Conservation (phyloP, 2,329 filamentous ascomycete genomes). For the Xylariomycetidae sp. region DNA sequence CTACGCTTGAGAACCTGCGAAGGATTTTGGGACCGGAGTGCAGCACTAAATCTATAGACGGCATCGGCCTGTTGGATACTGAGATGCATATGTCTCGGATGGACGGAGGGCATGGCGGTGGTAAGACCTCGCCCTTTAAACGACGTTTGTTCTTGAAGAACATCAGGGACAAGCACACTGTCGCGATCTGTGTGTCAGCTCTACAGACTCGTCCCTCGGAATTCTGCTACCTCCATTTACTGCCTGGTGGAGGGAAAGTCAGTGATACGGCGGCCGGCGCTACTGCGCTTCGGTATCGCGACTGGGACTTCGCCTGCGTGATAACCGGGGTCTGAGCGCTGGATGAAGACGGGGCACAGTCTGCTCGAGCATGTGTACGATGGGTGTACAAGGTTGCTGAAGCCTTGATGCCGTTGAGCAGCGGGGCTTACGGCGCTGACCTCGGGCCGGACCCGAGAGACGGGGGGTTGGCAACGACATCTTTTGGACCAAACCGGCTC, state of each 20-base stretch:
- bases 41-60: conserved; percentile 35
- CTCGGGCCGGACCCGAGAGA: conserved; percentile 60
- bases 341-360: conserved; percentile 41
- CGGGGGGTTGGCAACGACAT: conserved; percentile 40
- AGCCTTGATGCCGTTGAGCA: conserved; percentile 44
- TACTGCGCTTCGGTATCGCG: conserved; percentile 58
- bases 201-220: conserved; percentile 44
- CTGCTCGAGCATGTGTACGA: conserved; percentile 31
- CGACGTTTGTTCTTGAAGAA: too few species aligned
- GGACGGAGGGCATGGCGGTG: conserved; percentile 52
- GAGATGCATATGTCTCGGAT: conserved; percentile 59
- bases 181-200: too few species aligned
- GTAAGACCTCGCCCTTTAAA: conserved; percentile 62
- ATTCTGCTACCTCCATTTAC: conserved; percentile 57
- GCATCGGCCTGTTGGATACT: conserved; percentile 48
- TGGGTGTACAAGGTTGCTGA: conserved; percentile 54
- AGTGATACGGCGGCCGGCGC: conserved; percentile 36
- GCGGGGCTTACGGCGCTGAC: conserved; percentile 55
- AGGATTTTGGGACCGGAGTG: conserved; percentile 30
- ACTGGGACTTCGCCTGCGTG: conserved; percentile 62
- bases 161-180: too few species aligned
- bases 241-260: conserved; percentile 54
- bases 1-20: conserved; percentile 7
- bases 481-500: conserved; percentile 51
- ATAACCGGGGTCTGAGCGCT: conserved; percentile 59